Evolutionary conservation across 2,329 filamentous ascomycete species (phyloP).

Genomic region (Aspergillus sp.): DNA sequence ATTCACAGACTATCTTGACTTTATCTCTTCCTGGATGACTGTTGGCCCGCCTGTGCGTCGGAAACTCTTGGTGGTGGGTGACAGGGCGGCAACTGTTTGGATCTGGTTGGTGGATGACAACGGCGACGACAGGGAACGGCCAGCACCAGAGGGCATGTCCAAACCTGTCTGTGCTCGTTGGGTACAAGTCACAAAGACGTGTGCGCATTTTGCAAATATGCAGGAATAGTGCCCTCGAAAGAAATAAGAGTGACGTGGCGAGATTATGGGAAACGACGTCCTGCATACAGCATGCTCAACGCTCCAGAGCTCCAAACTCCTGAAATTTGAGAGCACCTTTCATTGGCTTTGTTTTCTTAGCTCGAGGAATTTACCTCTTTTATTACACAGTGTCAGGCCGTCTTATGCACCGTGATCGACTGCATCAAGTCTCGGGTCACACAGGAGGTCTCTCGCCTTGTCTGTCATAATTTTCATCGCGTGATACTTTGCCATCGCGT

Average conservation of each 20-base stretch:
- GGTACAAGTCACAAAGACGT: conserved; percentile 15
- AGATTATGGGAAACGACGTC: conserved; percentile 10
- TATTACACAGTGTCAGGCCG: background rate
- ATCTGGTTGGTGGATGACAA: conserved; percentile 13
- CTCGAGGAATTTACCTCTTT: background rate
- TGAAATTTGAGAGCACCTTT: background rate
- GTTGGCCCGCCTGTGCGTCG: conserved; percentile 15
- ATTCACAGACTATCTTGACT: conserved; percentile 14
- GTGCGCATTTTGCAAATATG: conserved; percentile 5
- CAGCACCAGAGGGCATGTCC: conserved; percentile 6
- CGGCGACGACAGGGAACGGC: conserved; percentile 3
- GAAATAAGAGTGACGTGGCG: conserved; percentile 20
- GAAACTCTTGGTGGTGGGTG: conserved; percentile 13
- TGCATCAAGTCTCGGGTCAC: conserved; percentile 1
- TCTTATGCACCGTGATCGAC: conserved; percentile 12
- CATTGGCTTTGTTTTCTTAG: background rate
- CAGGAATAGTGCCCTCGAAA: background rate
- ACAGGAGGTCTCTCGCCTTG: background rate
- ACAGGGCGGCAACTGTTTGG: conserved; percentile 10
- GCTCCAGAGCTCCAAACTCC: background rate
- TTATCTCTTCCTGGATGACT: conserved; percentile 14
- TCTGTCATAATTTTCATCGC: conserved; percentile 11
- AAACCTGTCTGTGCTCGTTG: conserved; percentile 17
- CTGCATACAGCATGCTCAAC: background rate
- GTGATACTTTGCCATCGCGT: conserved; percentile 14